phyloP scores from a whole-genome alignment of 345 rosid genomes.

The Conringia planisiliqua region DNA sequence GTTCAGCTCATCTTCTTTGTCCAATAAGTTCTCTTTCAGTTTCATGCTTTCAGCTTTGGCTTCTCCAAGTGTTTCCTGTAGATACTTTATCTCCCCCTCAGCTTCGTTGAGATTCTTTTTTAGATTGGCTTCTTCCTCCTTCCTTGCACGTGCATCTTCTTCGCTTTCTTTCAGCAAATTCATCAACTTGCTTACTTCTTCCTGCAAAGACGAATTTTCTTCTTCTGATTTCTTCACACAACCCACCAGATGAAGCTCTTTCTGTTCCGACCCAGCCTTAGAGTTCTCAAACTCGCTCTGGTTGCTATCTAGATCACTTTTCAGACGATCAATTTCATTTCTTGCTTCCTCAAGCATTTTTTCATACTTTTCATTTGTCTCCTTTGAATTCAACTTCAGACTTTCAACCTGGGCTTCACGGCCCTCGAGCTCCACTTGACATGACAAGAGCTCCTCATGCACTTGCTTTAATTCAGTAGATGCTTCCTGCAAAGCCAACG shows the following conservation, averaged over 20 bases:
- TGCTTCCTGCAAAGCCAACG: conserved; percentile 76
- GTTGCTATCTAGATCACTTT: conserved; percentile 38
- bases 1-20: conserved; percentile 71
- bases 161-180: conserved; percentile 57
- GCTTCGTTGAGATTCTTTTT: conserved; percentile 62
- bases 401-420: conserved; percentile 57
- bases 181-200: conserved; percentile 55
- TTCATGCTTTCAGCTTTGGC: conserved; percentile 46
- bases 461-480: conserved; percentile 73
- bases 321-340: conserved; percentile 50
- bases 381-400: conserved; percentile 57
- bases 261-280: conserved; percentile 66
- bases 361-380: conserved; percentile 60
- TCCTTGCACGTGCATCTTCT: conserved; percentile 52
- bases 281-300: conserved; percentile 44
- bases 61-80: conserved; percentile 42
- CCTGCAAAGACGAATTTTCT: conserved; percentile 48
- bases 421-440: conserved; percentile 55
- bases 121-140: conserved; percentile 59
- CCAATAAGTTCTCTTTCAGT: conserved; percentile 58
- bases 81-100: conserved; percentile 60
- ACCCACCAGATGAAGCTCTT: conserved; percentile 52
- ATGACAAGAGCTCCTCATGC: conserved; percentile 60
- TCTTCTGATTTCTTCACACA: conserved; percentile 56
- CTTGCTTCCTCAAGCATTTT: conserved; percentile 61